Conservation (phyloP, 257 asterid species). For the Gentiana straminea region DNA sequence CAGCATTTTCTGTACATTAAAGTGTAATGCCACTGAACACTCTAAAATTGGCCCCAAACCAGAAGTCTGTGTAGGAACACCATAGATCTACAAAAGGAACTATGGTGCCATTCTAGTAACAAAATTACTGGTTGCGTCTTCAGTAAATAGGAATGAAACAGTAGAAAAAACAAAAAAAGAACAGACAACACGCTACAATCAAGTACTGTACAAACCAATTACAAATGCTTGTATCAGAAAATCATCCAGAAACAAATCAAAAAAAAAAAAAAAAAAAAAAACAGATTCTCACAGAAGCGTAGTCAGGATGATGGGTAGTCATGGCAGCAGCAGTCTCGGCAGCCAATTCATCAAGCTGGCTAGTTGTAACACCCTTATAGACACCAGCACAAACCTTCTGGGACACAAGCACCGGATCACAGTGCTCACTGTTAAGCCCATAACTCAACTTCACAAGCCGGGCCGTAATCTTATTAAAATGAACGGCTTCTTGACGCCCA, state of each 20-base stretch:
- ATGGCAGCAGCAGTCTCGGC: conserved; percentile 96
- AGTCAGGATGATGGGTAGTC: conserved; percentile 95
- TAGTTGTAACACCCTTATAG: conserved; percentile 84
- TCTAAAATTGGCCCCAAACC: too few relatives aligned
- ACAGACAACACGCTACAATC: too few relatives aligned
- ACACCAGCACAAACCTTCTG: conserved; percentile 97
- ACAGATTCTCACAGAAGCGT: conserved; percentile 63
- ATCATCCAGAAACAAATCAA: not conserved
- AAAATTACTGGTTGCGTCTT: too few relatives aligned
- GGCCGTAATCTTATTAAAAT: conserved; percentile 92
- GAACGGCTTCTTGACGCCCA: conserved; percentile 85
- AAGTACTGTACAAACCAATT: too few relatives aligned
- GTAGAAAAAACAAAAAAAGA: too few relatives aligned
- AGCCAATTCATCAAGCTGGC: conserved; percentile 94
- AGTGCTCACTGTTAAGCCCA: conserved; percentile 82
- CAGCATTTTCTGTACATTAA: too few relatives aligned
- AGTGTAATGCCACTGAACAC: too few relatives aligned
- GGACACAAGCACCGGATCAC: conserved; percentile 82
- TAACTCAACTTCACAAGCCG: conserved; percentile 81
- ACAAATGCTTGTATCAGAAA: too few relatives aligned
- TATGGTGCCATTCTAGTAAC: too few relatives aligned
- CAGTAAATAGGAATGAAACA: too few relatives aligned
- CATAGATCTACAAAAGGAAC: too few relatives aligned
- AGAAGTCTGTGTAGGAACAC: too few relatives aligned
- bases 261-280: not conserved